Evolutionary conservation across 768 basidiomycete genomes (phyloP), one percentile per base, ranked within the genome.

Genomic region (Panus rudis): DNA sequence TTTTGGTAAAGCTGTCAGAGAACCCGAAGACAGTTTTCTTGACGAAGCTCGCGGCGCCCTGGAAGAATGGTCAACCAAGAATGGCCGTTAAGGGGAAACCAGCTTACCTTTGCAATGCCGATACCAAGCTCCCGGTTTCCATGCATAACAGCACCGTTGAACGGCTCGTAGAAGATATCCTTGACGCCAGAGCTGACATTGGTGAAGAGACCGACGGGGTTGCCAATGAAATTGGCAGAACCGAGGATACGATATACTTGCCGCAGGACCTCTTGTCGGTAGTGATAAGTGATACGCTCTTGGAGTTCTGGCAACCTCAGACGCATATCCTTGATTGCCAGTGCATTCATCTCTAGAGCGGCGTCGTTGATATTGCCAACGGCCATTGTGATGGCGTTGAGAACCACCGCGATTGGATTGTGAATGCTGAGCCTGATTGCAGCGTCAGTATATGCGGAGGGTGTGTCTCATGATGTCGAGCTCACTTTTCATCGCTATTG

Each of bases 21-120:
- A 99, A 61, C 27, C 96, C 96, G 54, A 98, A 99, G 6, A 98
- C 89, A 0, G 94, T 96, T 69, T 99, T 99, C 71, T 98, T 98
- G 42, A 97, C 87, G 53, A 99, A 93, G 59, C 92, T 97, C 6
- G 93, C 92, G 0, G 94, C 94, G 34, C 96, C 96, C 85, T 93
- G 53, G n/a, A 40, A 12, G 34, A 39, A 34, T 39, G n/a, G 25
- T 41, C 14, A 42, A 6, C 17, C 30, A n/a, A 22, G 3, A 32
- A 37, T 25, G 25, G 45, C 2, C 4, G 30, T 20, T 13, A 13
- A 4, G 35, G 5, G 20, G 30, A 16, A 52, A 11, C n/a, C 21
- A 6, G 27, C 56, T 49, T 50, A 89, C 91, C 72, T 96, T 92
- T 6, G 93, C 93, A 45, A 97, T 89, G 17, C 93, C 91, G 46